Percentiles rank a stretch among this genome's conserved stretches.
Conservation (phyloP, 306 rosid species). For the Gastrolobium villosum region DNA sequence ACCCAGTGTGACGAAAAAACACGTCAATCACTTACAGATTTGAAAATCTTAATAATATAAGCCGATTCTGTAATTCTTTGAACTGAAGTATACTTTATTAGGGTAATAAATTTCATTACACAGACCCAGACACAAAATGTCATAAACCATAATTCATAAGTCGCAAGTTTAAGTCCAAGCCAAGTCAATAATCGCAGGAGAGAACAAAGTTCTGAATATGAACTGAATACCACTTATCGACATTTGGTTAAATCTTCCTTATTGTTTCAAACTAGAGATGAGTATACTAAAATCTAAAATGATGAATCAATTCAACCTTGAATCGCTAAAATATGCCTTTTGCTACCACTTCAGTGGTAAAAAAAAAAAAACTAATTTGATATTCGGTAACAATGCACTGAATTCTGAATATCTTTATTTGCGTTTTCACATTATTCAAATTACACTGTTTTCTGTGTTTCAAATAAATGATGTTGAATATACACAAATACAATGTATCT, state of each 20-base stretch:
- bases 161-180: too few relatives aligned
- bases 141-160: too few relatives aligned
- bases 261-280: background rate
- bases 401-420: constrained; percentile 9
- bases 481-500: constrained; percentile 18
- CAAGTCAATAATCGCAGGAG: background rate
- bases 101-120: too few relatives aligned
- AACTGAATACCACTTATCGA: background rate
- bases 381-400: constrained; percentile 9
- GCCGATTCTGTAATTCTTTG: background rate
- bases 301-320: background rate
- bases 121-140: too few relatives aligned
- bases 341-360: background rate
- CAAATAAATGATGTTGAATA: constrained; percentile 10
- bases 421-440: constrained; percentile 12
- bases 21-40: background rate
- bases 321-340: background rate
- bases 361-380: background rate
- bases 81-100: background rate
- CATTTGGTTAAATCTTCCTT: background rate
- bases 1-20: too few relatives aligned
- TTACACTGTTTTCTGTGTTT: background rate
- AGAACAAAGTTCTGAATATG: background rate
- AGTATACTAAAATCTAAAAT: background rate
- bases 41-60: too few relatives aligned